Percentiles rank a stretch among this genome's conserved stretches.
Conservation (phyloP, 768 basidiomycete species). For the Trametes gibbosa region DNA sequence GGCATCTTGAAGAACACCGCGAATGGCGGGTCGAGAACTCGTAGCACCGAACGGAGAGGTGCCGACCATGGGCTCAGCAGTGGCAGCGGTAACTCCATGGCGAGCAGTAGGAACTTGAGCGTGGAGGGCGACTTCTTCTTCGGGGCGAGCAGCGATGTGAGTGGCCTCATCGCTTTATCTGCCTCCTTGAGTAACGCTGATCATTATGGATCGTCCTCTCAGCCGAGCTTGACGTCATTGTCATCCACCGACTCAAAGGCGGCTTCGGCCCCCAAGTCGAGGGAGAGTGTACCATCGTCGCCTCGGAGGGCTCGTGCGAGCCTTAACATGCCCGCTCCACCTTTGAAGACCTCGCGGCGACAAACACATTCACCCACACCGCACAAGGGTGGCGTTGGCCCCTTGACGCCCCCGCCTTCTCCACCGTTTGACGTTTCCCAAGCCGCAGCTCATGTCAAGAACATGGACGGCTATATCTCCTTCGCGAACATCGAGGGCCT, state of each 20-base stretch:
- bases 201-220: neutral
- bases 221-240: constrained; percentile 23
- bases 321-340: constrained; percentile 7
- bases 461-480: constrained; percentile 63
- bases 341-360: constrained; percentile 12
- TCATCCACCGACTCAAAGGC: constrained; percentile 17
- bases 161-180: neutral
- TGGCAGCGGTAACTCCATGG: constrained; percentile 27
- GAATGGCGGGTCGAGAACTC: constrained; percentile 20
- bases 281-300: constrained; percentile 8
- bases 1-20: constrained; percentile 41
- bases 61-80: constrained; percentile 24
- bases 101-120: constrained; percentile 30
- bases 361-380: constrained; percentile 15
- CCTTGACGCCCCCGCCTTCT: constrained; percentile 31
- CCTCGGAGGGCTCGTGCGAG: neutral
- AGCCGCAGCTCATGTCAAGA: constrained; percentile 54
- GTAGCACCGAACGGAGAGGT: constrained; percentile 22
- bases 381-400: constrained; percentile 13
- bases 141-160: constrained; percentile 22
- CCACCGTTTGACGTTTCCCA: constrained; percentile 61
- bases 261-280: neutral
- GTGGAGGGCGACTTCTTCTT: constrained; percentile 29
- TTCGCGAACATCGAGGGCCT: constrained; percentile 67
- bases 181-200: constrained; percentile 16